Percentiles rank a stretch among this genome's conserved stretches.
phyloP scores from a whole-genome alignment of 768 basidiomycete genomes.

The Macrolepiota albuminosa region DNA sequence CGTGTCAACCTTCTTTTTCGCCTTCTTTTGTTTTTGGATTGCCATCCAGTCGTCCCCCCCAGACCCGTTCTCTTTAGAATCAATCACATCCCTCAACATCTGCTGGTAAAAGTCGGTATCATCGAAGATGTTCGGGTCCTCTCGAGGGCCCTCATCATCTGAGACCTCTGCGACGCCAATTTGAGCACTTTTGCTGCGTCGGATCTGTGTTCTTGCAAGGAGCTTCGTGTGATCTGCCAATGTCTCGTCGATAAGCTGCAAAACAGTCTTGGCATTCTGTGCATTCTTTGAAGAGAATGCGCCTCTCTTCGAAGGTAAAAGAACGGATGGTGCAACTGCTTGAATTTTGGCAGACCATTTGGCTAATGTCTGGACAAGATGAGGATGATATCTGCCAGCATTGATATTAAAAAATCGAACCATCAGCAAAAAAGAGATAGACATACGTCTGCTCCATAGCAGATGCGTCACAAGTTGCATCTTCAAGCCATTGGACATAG shows the following conservation, averaged over 20 bases:
- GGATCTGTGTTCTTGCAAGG: conserved; percentile 57
- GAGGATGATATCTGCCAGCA: conserved; percentile 51
- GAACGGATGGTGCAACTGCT: conserved; percentile 78
- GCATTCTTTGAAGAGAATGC: conserved; percentile 56
- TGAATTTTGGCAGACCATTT: conserved; percentile 98
- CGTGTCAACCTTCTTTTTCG: conserved; percentile 88
- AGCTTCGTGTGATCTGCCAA: conserved; percentile 54
- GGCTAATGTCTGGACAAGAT: conserved; percentile 69
- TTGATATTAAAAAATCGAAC: neutral
- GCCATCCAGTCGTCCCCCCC: conserved; percentile 58
- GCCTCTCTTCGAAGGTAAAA: conserved; percentile 65
- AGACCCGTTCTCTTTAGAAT: conserved; percentile 45
- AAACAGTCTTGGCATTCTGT: conserved; percentile 56
- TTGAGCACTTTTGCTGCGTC: conserved; percentile 44
- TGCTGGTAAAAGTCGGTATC: conserved; percentile 95
- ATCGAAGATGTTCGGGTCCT: conserved; percentile 61
- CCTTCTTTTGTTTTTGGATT: conserved; percentile 62
- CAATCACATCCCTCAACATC: conserved; percentile 87
- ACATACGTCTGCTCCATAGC: conserved; percentile 53
- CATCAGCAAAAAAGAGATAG: neutral
- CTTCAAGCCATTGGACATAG: conserved; percentile 33
- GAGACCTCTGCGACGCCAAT: conserved; percentile 31
- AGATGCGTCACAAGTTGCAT: conserved; percentile 36
- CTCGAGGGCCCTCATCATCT: conserved; percentile 27
- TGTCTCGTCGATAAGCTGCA: conserved; percentile 75